Base-by-base conservation (phyloP, 208 protist genomes). In the Blechomonas ayalai region DNA sequence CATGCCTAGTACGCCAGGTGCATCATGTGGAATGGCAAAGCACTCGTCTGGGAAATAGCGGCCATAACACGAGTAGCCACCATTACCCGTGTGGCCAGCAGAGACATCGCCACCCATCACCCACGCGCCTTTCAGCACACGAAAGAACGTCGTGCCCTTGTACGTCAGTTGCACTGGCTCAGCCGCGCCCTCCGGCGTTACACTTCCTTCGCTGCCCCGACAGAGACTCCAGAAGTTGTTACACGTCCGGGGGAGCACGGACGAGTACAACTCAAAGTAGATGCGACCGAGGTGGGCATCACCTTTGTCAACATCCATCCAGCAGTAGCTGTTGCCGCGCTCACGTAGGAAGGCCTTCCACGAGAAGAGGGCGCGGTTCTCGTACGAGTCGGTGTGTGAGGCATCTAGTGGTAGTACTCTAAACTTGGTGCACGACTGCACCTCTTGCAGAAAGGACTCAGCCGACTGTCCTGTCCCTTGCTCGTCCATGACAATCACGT, bases 81-180 rank as follows among this genome's bases (percentile, higher is more conserved):
- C 88, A 31, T 69, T 95, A 31, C 96, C 96, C 18, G 34, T 70
- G 64, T 96, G 72, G 1, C 46, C 73, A 2, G 49, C 34, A 0
- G 69, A 78, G 9, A 97, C 81, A 55, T 98, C 95, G 4, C 96
- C 96, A 0, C 72, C 91, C 79, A 97, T 97, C 40, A 95, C 73
- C 86, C 96, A 97, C 56, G 95, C 96, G 12, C 76, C 75, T 4
- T 78, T 56, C 23, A 98, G 71, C 0, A 90, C 82, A 26, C 96
- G 87, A 45, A 97, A 97, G 59, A 98, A 97, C 2, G 66, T 76
- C 5, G 78, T 88, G 4, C 73, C 74, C 54, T 95, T 92, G 75
- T 98, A 98, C 24, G 59, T 52, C 12, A 96, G 66, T 18, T 39
- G 15, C 8, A 84, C 34, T 15, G 45, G 25, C 50, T 76, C 53